Evolutionary conservation across 176 grass and related monocot species (phyloP), one percentile per base, ranked within the genome.

Genomic region (Neostapfia colusana): DNA sequence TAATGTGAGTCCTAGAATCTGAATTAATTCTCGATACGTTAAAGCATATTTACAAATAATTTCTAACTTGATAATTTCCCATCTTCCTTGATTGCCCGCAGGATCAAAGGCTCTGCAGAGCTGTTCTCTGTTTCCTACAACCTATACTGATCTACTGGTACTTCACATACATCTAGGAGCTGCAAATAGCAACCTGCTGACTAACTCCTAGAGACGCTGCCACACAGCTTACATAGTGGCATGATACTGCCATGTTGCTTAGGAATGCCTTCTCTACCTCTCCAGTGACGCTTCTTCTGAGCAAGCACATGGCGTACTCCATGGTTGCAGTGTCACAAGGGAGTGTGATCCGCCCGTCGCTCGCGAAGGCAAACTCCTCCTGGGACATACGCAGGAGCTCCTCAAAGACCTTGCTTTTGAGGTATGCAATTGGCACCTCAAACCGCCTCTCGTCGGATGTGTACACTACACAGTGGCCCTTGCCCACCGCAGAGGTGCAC

Each of bases 351-450:
- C 59, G 26, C 4, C 69, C 58, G 10, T 76, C 1, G 3, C 65
- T 27, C 0, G 46, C 4, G 16, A 80, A 74, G 43, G 69, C 69
- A 7, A 79, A 78, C 46, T 73, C 75, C 44, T 79, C 74, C 25
- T 65, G 43, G 0, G 82, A 78, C 35, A 85, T 73, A 21, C 28
- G 50, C 11, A 80, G 70, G 68, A 85, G 7, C 51, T 54, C 7
- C 18, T 21, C 51, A 1, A 85, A 80, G 20, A 80, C 72, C 2
- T 3, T n/a, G 0, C 15, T 75, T 7, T 39, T 20, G 2, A 85
- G 83, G 23, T n/a, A 67, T 1, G 39, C 43, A 12, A 85, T 4
- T 4, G 76, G 83, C 44, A 85, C 83, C 60, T 74, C 72, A 18
- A 85, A 80, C 28, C 69, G 61, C 15, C 12, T 10, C 5, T 46